phyloP scores from a whole-genome alignment of 2,329 filamentous ascomycete species.

The Ceratocystis smalleyi region DNA sequence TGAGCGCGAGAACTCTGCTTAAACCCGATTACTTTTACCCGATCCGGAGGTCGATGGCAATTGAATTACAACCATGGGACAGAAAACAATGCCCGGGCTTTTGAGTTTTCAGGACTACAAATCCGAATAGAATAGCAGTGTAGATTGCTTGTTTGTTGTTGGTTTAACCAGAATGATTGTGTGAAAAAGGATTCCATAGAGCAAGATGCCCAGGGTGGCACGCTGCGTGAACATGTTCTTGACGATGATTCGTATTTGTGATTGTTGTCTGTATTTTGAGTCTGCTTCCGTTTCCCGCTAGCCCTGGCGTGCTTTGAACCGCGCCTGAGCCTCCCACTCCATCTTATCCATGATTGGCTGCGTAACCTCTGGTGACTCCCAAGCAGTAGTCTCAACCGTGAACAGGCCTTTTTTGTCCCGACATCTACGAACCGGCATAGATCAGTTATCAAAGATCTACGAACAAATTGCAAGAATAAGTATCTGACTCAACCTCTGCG shows the following conservation, averaged over 20 bases:
- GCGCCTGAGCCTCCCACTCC: conserved; percentile 12
- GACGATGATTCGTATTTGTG: background rate
- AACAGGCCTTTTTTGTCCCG: conserved; percentile 41
- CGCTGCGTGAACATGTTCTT: background rate
- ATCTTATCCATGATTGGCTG: conserved; percentile 15
- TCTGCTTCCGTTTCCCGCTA: background rate
- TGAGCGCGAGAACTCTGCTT: conserved; percentile 31
- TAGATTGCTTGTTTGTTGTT: background rate
- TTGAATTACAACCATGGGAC: background rate
- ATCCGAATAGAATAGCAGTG: background rate
- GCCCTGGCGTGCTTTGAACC: conserved; percentile 7
- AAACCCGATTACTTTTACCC: background rate
- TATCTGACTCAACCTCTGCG: background rate
- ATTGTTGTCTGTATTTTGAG: background rate
- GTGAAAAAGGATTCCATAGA: background rate
- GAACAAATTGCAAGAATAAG: background rate
- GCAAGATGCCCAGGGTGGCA: background rate
- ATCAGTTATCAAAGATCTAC: background rate
- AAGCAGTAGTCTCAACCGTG: conserved; percentile 47
- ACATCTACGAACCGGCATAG: conserved; percentile 31
- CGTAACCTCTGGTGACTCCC: conserved; percentile 31
- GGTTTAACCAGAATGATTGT: background rate
- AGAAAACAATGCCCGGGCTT: background rate
- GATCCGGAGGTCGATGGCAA: background rate
- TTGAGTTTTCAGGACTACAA: background rate